A percentile compares a stretch with the other conserved stretches of the same genome.
Evolutionary conservation across 371 early-diverging fungal species (phyloP).

Genomic region (Gilbertella persicaria): DNA sequence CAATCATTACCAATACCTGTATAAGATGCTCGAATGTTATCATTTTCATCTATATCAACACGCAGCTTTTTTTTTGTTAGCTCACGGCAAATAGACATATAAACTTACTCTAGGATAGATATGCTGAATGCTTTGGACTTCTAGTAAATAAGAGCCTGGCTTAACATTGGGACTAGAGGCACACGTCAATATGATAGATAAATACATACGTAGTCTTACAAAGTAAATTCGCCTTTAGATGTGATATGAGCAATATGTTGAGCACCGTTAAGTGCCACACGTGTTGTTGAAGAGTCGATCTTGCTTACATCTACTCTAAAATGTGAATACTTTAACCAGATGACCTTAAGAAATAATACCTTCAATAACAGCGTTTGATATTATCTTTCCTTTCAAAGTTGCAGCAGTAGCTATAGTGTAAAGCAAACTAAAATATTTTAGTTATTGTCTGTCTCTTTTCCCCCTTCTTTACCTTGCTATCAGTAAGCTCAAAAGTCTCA

Average conservation of each 20-base stretch:
- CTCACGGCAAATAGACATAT: neutral
- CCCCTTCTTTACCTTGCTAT: conserved; percentile 20
- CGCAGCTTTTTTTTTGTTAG: conserved; percentile 32
- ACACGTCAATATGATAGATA: too few relatives aligned
- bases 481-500: conserved; percentile 12
- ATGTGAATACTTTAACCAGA: too few relatives aligned
- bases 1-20: conserved; percentile 39
- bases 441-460: too few relatives aligned
- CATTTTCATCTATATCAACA: conserved; percentile 39
- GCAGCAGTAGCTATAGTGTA: neutral
- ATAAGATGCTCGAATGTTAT: conserved; percentile 34
- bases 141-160: conserved; percentile 49
- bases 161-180: conserved; percentile 25
- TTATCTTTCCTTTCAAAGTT: neutral
- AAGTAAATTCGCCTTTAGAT: conserved; percentile 19
- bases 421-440: neutral
- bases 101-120: conserved; percentile 43
- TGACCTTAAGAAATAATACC: neutral
- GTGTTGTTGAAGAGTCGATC: conserved; percentile 18
- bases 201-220: too few relatives aligned
- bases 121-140: conserved; percentile 47
- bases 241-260: conserved; percentile 12
- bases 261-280: conserved; percentile 11
- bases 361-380: neutral
- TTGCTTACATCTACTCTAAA: conserved; percentile 22